phyloP scores from a whole-genome alignment of 805 yeast species.

The Wickerhamiella nectarea region DNA sequence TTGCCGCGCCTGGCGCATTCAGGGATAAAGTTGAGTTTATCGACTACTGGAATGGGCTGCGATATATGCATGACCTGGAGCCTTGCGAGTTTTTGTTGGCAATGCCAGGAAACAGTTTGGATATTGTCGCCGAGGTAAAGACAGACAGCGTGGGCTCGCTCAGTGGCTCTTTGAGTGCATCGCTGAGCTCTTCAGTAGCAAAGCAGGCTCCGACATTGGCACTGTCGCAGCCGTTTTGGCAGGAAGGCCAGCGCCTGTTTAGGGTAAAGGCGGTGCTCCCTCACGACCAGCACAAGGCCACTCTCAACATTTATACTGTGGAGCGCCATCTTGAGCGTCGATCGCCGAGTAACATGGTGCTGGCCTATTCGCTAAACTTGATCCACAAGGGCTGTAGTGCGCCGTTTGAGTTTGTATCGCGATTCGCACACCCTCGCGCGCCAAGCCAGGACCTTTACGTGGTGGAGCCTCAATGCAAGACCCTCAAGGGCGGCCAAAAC shows the following conservation, averaged over 20 bases:
- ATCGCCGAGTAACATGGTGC: conserved; percentile 27
- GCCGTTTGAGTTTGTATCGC: conserved; percentile 51
- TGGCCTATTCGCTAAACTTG: conserved; percentile 61
- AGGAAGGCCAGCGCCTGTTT: conserved; percentile 44
- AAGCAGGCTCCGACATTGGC: conserved; percentile 36
- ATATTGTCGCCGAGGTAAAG: conserved; percentile 39
- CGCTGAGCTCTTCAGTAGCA: not conserved
- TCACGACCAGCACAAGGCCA: conserved; percentile 50
- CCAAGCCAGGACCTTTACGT: conserved; percentile 66
- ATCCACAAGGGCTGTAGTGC: conserved; percentile 52
- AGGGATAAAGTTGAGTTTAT: conserved; percentile 42
- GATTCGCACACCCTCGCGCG: conserved; percentile 58
- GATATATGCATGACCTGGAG: conserved; percentile 61
- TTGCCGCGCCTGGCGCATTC: conserved; percentile 73
- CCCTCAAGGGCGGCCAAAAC: conserved; percentile 40
- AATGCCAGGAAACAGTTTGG: conserved; percentile 51
- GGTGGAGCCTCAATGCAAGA: conserved; percentile 67
- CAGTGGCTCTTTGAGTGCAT: not conserved
- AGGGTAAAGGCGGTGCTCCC: conserved; percentile 76
- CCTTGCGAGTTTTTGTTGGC: conserved; percentile 63
- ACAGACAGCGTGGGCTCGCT: conserved; percentile 16
- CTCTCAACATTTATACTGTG: conserved; percentile 49
- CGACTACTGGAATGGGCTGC: conserved; percentile 64
- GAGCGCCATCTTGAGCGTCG: conserved; percentile 11
- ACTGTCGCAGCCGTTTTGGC: conserved; percentile 67